Conservation (phyloP, 2,329 filamentous ascomycete genomes). For the Verticillium zaregamsianum region DNA sequence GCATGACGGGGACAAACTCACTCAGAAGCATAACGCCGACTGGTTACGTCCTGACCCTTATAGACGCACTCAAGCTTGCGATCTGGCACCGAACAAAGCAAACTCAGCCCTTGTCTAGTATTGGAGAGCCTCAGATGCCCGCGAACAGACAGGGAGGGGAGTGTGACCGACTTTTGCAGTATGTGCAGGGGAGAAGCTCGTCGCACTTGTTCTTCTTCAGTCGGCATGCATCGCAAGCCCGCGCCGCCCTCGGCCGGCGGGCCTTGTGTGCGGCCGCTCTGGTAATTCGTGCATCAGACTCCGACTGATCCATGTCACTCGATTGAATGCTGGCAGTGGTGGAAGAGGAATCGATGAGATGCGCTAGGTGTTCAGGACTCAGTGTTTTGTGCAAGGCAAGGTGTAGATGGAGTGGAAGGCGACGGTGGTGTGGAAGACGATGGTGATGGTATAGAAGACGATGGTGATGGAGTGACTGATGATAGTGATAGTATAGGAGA, state of each 20-base stretch:
- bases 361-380: too few species aligned
- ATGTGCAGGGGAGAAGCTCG: conserved; percentile 25
- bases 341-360: too few species aligned
- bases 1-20: conserved; percentile 6
- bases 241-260: conserved; percentile 8
- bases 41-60: conserved; percentile 15
- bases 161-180: conserved; percentile 34
- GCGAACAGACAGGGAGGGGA: background rate
- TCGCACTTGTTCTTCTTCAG: conserved; percentile 62
- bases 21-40: conserved; percentile 17
- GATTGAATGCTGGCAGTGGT: too few species aligned
- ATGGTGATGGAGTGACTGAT: too few species aligned
- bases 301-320: background rate
- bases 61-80: conserved; percentile 22
- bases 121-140: background rate
- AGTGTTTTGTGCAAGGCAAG: too few species aligned
- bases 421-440: too few species aligned
- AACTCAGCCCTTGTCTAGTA: background rate
- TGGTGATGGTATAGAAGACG: too few species aligned
- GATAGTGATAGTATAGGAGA: too few species aligned
- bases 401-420: too few species aligned
- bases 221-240: conserved; percentile 58
- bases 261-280: conserved; percentile 5
- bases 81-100: background rate
- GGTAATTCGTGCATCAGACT: background rate